phyloP scores from a whole-genome alignment of 2,329 filamentous ascomycete genomes.

The Pseudogymnoascus sp. region DNA sequence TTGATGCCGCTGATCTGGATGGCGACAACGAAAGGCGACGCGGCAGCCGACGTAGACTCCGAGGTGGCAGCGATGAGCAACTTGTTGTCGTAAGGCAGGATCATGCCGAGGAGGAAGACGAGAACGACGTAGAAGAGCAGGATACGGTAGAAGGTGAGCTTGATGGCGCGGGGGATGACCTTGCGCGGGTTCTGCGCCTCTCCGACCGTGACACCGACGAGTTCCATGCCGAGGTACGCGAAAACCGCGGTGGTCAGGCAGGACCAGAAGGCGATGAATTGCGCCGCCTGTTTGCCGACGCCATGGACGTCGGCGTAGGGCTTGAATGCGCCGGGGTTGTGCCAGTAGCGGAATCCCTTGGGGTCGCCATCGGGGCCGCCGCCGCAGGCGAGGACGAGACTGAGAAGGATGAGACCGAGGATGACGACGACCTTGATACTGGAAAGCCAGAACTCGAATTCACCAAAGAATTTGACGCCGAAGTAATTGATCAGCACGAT shows the following conservation, averaged over 20 bases:
- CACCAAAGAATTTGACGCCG: conserved; percentile 28
- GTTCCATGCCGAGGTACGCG: conserved; percentile 56
- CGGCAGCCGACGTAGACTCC: conserved; percentile 34
- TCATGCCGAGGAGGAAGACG: conserved; percentile 52
- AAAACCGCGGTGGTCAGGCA: conserved; percentile 47
- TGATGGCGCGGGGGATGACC: conserved; percentile 59
- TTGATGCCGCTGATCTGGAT: conserved; percentile 60
- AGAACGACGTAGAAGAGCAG: conserved; percentile 58
- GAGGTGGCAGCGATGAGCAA: conserved; percentile 41
- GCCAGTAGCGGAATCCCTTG: conserved; percentile 46
- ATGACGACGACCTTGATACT: conserved; percentile 65
- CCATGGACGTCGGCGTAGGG: conserved; percentile 34
- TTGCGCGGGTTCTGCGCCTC: conserved; percentile 57
- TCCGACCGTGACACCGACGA: conserved; percentile 55
- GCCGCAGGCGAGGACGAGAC: conserved; percentile 55
- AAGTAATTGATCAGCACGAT: conserved; percentile 64
- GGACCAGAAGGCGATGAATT: conserved; percentile 53
- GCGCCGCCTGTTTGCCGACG: conserved; percentile 38
- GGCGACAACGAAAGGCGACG: conserved; percentile 47
- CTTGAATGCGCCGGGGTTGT: conserved; percentile 35
- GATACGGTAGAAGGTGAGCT: conserved; percentile 55
- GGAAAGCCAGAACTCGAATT: conserved; percentile 52
- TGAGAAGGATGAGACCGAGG: conserved; percentile 57
- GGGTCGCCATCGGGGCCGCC: conserved; percentile 53
- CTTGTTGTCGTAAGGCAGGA: conserved; percentile 58